These are phyloP conservation scores for Coprinopsis sp. DNA, from an alignment of 768 basidiomycete genomes.

Conservation along the genomic window DNA sequence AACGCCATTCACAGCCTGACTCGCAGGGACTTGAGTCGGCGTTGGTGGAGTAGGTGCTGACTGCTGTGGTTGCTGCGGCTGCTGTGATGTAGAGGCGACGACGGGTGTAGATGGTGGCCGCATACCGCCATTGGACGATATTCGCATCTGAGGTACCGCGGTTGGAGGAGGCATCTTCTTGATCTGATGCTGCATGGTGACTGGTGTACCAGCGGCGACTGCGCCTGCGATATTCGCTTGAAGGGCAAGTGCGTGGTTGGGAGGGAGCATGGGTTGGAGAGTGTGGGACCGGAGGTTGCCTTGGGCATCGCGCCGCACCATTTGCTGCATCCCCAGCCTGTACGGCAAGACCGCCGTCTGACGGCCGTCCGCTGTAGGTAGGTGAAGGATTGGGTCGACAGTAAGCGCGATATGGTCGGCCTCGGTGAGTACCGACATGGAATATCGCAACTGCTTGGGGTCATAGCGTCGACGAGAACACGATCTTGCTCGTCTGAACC, in stretches of 20 bases:
- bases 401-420: slow-evolving; percentile 46
- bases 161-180: slow-evolving; percentile 60
- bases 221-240: no score
- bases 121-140: slow-evolving; percentile 55
- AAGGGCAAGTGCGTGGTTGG: slow-evolving; percentile 10
- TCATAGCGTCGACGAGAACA: slow-evolving; percentile 64
- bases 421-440: slow-evolving; percentile 55
- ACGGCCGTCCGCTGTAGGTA: slow-evolving; percentile 45
- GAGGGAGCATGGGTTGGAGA: slow-evolving; percentile 30
- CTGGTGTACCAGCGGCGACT: slow-evolving; percentile 42
- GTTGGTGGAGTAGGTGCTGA: slow-evolving; percentile 34
- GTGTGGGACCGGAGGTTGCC: slow-evolving; percentile 36
- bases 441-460: slow-evolving; percentile 48
- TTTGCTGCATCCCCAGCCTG: slow-evolving; percentile 35
- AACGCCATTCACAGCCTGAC: slow-evolving; percentile 31
- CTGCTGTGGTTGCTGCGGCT: no score
- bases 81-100: slow-evolving; percentile 21
- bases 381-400: slow-evolving; percentile 47
- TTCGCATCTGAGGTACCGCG: slow-evolving; percentile 53
- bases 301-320: slow-evolving; percentile 29
- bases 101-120: slow-evolving; percentile 40
- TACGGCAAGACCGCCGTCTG: slow-evolving; percentile 48
- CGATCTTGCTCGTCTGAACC: slow-evolving; percentile 68
- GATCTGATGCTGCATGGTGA: slow-evolving; percentile 56
- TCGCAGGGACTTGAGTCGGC: slow-evolving; percentile 24